Conservation (phyloP, 2,329 filamentous ascomycete species). For the Gliomastix tumulicola region DNA sequence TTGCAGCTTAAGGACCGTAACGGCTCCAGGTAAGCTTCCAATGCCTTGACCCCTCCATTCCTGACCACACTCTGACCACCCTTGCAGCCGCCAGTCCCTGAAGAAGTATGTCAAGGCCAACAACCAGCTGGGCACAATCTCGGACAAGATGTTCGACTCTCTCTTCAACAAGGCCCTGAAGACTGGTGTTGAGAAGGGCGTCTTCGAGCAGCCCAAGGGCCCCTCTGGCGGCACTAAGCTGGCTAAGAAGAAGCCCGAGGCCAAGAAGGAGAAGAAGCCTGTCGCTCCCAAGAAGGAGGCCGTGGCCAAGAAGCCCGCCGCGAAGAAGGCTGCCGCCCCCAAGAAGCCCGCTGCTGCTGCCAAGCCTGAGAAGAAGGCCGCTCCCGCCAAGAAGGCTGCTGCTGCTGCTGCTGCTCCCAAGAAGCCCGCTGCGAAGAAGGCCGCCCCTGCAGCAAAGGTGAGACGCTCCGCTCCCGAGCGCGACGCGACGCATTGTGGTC, state of each 20-base stretch:
- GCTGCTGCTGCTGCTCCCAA: slow-evolving; percentile 25
- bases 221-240: slow-evolving; percentile 90
- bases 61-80: slow-evolving; percentile 7
- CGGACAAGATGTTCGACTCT: slow-evolving; percentile 54
- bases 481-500: not conserved
- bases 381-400: slow-evolving; percentile 9
- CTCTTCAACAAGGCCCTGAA: slow-evolving; percentile 84
- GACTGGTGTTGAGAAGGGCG: slow-evolving; percentile 75
- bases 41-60: not conserved
- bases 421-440: slow-evolving; percentile 35
- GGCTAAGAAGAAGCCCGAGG: slow-evolving; percentile 61
- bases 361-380: slow-evolving; percentile 16
- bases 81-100: slow-evolving; percentile 45
- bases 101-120: slow-evolving; percentile 56
- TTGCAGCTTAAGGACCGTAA: slow-evolving; percentile 59
- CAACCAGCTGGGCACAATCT: slow-evolving; percentile 35
- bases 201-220: slow-evolving; percentile 87
- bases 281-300: slow-evolving; percentile 23
- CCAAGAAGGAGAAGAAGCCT: slow-evolving; percentile 30
- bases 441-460: slow-evolving; percentile 30
- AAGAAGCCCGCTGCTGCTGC: slow-evolving; percentile 21
- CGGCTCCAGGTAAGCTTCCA: slow-evolving; percentile 35
- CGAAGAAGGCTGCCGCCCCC: slow-evolving; percentile 26
- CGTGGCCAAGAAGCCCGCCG: slow-evolving; percentile 27
- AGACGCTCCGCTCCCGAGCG: slow-evolving; percentile 24